Base-by-base conservation (phyloP, 2,329 filamentous ascomycete species). In the Paraphoma sp. region DNA sequence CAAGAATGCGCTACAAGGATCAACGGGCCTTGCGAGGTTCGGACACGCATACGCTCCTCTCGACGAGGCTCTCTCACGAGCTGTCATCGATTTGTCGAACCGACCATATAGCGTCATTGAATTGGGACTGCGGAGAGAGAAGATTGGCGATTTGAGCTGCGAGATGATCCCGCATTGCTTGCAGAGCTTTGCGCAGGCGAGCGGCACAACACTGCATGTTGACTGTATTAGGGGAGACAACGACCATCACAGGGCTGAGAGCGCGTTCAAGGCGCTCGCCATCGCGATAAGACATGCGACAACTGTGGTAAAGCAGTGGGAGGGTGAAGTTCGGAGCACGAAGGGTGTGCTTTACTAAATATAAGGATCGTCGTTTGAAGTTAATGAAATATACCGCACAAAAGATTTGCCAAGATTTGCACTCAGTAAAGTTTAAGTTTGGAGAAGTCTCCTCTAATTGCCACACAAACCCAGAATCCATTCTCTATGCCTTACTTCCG, bases 101-200 rank as follows among this genome's bases (percentile, higher is more conserved):
- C 89, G 95, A 0, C 94, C 95, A 1, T 97, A 87, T 81, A 85
- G 85, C 62, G 91, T 97, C 16, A 85, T 95, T 53, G 87, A 97
- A 54, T 83, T 98, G 11, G 93, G 92, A 10, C 86, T 97, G 59
- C 88, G 86, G 82, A 87, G 95, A 60, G 95, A 98, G 82, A 96
- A 92, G 84, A 91, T 99, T 71, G 95, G 95, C 54, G 92, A 95
- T 74, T 82, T 99, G 66, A 94, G 90, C 81, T 67, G 62, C 23
- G 94, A 99, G 84, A 99, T 99, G 95, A 88, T 99, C 42, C 93
- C 94, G 45, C 95, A 99, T 82, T 96, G 93, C 67, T 78, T 99
- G 74, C 88, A 96, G 83, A 95, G 90, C 81, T 99, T 97, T 79
- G 93, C 94, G 42, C 91, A 96, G 81, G 91, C 87, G 9, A 92